A percentile compares a stretch with the other conserved stretches of the same genome.
phyloP scores from a whole-genome alignment of 75 land plant genomes.

The Cupressus sempervirens region DNA sequence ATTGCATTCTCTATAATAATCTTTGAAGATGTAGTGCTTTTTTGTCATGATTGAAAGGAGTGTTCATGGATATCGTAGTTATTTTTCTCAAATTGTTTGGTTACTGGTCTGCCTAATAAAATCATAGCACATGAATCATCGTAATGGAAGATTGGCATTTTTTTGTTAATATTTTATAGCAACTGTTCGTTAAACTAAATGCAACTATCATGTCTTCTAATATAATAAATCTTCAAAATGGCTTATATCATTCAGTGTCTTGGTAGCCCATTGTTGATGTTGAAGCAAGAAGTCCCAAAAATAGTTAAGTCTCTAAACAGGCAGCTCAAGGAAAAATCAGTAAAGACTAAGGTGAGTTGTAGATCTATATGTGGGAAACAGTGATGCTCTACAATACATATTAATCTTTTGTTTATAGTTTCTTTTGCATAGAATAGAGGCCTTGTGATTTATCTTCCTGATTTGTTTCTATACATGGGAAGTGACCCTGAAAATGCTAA shows the following conservation, averaged over 20 bases:
- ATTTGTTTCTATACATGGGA: too few species aligned
- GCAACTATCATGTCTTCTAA: neutral
- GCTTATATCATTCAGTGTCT: neutral
- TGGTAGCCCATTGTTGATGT: slow-evolving; percentile 77
- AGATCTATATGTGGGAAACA: neutral
- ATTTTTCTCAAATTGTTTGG: neutral
- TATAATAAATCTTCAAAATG: neutral
- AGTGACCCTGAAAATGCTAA: too few species aligned
- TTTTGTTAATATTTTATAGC: neutral
- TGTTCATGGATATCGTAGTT: neutral
- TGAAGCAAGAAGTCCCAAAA: slow-evolving; percentile 96
- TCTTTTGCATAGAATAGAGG: neutral
- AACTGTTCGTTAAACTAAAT: neutral
- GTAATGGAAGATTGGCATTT: neutral
- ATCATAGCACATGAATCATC: neutral
- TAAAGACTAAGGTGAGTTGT: slow-evolving; percentile 82
- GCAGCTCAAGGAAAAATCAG: slow-evolving; percentile 90
- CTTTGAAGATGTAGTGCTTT: neutral
- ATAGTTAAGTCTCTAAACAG: slow-evolving; percentile 85
- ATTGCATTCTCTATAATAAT: neutral
- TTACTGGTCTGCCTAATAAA: neutral
- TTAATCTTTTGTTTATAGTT: neutral
- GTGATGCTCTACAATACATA: neutral
- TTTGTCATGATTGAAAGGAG: neutral
- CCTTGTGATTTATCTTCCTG: neutral